Evolutionary conservation across 2,329 filamentous ascomycete species (phyloP).

Genomic region (Aschersonia sp.): DNA sequence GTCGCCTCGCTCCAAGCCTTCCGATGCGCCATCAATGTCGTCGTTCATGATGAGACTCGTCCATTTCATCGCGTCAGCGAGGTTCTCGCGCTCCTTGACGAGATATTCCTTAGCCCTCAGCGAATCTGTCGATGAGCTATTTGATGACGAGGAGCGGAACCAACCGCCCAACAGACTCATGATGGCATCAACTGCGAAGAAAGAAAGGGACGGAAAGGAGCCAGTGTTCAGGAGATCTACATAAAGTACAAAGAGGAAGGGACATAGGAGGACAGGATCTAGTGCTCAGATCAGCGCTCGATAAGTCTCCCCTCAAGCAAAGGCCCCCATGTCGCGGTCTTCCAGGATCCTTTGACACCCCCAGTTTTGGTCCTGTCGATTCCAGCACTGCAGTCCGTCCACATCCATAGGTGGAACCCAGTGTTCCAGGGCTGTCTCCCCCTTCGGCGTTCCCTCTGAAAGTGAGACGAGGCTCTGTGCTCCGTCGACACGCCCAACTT

Average conservation of each 20-base stretch:
- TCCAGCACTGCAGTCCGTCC: too few relatives aligned
- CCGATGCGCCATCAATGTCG: constrained; percentile 74
- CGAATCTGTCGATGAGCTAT: constrained; percentile 16
- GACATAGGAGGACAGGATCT: neutral
- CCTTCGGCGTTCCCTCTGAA: too few relatives aligned
- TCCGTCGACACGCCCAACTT: too few relatives aligned
- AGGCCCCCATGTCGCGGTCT: neutral
- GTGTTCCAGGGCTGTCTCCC: too few relatives aligned
- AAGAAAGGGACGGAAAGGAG: neutral
- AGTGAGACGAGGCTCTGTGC: too few relatives aligned
- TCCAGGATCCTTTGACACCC: neutral
- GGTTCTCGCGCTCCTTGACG: constrained; percentile 34
- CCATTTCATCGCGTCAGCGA: constrained; percentile 47
- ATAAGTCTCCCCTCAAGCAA: neutral
- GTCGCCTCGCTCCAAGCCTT: constrained; percentile 51
- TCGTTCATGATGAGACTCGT: constrained; percentile 71
- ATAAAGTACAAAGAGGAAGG: neutral
- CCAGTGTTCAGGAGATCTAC: neutral
- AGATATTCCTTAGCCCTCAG: constrained; percentile 12
- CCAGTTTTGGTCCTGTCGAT: too few relatives aligned
- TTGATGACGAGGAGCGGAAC: constrained; percentile 26
- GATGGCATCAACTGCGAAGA: neutral
- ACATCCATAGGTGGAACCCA: too few relatives aligned
- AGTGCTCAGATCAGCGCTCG: neutral
- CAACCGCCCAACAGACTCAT: constrained; percentile 37